Base-by-base conservation (phyloP, 2,329 filamentous ascomycete genomes). In the Hansfordia pulvinata region DNA sequence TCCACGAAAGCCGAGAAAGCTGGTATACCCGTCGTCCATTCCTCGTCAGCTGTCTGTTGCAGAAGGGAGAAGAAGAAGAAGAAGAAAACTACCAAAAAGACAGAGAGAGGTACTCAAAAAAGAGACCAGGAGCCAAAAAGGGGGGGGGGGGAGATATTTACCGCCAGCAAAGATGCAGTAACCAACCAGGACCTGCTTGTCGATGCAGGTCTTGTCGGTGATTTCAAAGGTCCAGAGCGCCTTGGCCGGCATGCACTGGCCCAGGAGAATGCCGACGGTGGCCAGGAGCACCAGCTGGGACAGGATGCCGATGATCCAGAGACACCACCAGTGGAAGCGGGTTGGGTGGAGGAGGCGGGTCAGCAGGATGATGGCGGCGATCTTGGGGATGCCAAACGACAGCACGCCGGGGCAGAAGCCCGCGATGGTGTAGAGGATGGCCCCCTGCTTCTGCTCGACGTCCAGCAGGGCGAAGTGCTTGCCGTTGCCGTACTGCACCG, bases 401-500 rank as follows among this genome's bases (percentile, higher is more conserved):
- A 43, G 19, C 19, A 49, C 35, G 9, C 44, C 43, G 3, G 43
- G 42, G 9, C 33, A 29, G 30, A 44, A 47, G 15, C 35, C 42
- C 3, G 38, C 32, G 21, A 39, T 39, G 2, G 39, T 47, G 30
- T 36, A 49, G n/a, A 41, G 17, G 8, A 42, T 32, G 16, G 36
- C 32, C 8, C 29, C 31, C 16, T 30, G 20, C 8, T 43, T 31
- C 6, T 46, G 33, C 1, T 35, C 15, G 7, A 29, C n/a, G 2
- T 17, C 30, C 12, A 52, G 30, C 5, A 35, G 30, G 6, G 14
- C 26, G 8, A 46, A 35, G 29, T 52, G 49, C 22, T 38, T 37
- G 10, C 49, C 50, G 31, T 42, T 48, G 10, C 50, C 50, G 21
- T 39, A 33, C 2, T 12, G 8, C n/a, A 52, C 37, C 3, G 43